phyloP scores from a whole-genome alignment of 805 yeast species.

The Candida oleophila region DNA sequence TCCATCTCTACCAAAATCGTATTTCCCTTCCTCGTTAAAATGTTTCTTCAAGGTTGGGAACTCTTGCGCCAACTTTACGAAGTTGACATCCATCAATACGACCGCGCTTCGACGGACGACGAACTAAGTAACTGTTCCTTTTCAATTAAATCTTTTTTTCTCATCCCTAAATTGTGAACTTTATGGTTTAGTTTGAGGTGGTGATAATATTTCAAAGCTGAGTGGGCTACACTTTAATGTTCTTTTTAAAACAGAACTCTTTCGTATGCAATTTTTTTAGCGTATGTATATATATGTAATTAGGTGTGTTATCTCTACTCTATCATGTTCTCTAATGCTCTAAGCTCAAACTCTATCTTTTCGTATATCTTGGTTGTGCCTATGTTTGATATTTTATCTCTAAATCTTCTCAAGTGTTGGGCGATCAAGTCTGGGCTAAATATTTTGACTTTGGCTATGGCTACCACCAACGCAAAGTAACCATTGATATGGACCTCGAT shows the following conservation, averaged over 20 bases:
- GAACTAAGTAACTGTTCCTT: too few relatives aligned
- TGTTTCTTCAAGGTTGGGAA: background rate
- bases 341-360: background rate
- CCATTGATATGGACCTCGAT: background rate
- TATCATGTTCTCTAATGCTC: background rate
- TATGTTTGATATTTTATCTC: background rate
- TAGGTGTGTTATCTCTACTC: too few relatives aligned
- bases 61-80: constrained; percentile 2
- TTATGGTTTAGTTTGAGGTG: too few relatives aligned
- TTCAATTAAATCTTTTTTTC: too few relatives aligned
- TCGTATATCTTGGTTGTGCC: background rate
- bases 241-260: too few relatives aligned
- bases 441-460: background rate
- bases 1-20: constrained; percentile 12
- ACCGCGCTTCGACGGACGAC: too few relatives aligned
- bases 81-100: background rate
- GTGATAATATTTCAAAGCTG: too few relatives aligned
- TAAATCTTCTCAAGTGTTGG: background rate
- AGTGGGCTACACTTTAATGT: too few relatives aligned
- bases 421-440: background rate
- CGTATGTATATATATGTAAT: too few relatives aligned
- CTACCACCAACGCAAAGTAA: background rate
- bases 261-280: too few relatives aligned
- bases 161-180: too few relatives aligned
- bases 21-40: constrained; percentile 1